phyloP scores from a whole-genome alignment of 169 alveolate genomes.

The Plasmodium berghei region DNA sequence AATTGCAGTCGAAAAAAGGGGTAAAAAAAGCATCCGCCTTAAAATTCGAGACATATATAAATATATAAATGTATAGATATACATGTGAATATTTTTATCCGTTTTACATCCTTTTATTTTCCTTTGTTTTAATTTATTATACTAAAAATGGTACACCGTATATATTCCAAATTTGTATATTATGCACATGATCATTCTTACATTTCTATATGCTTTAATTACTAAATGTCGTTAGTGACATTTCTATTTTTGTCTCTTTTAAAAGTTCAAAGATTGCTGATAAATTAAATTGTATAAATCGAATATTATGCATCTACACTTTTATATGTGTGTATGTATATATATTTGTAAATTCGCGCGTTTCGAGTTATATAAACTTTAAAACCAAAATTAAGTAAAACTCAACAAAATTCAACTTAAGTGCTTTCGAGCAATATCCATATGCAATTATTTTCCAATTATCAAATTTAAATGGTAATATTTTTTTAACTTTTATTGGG shows the following conservation, averaged over 20 bases:
- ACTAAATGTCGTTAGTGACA: no score
- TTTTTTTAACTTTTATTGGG: no score
- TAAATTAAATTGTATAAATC: background rate
- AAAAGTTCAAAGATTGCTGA: background rate
- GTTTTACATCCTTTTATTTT: background rate
- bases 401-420: no score
- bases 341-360: background rate
- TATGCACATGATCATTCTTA: no score
- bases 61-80: background rate
- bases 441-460: no score
- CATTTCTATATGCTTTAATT: no score
- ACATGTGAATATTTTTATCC: background rate
- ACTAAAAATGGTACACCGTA: no score
- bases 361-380: no score
- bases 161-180: no score
- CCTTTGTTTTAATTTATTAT: background rate
- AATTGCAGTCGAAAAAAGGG: background rate
- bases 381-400: no score
- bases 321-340: background rate
- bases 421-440: no score
- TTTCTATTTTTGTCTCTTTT: background rate
- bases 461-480: no score
- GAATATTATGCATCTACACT: background rate
- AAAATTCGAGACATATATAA: background rate
- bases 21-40: background rate